These are phyloP conservation scores for Trametes gibbosa DNA, from an alignment of 768 basidiomycete species.

Conservation along the genomic window DNA sequence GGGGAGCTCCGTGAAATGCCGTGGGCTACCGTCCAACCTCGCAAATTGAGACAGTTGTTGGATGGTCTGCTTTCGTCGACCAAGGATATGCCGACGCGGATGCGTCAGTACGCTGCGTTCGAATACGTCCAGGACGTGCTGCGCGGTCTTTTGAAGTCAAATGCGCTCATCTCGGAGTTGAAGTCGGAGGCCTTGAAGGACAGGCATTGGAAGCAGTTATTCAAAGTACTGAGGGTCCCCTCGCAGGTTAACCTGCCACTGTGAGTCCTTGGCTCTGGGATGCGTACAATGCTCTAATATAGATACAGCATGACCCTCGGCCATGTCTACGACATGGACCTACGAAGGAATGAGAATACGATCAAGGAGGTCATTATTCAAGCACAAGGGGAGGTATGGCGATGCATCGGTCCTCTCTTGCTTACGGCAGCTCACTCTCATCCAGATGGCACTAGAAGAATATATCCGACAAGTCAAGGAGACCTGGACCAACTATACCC, in stretches of 20 bases:
- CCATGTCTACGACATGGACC: constrained; percentile 93
- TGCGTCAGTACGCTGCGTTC: constrained; percentile 98
- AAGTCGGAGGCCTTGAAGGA: constrained; percentile 98
- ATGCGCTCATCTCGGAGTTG: constrained; percentile 85
- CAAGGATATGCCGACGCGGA: constrained; percentile 97
- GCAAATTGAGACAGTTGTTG: constrained; percentile 91
- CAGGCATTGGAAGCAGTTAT: constrained; percentile 96
- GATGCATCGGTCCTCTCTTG: neutral
- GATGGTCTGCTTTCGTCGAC: constrained; percentile 91
- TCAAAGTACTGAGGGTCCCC: constrained; percentile 80
- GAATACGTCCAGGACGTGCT: constrained; percentile 96
- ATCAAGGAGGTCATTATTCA: constrained; percentile 97
- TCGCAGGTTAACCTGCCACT: constrained; percentile 72
- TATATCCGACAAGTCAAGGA: constrained; percentile 97
- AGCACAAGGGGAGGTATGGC: constrained; percentile 88
- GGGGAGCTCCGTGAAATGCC: constrained; percentile 81
- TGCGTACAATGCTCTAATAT: constrained; percentile 8
- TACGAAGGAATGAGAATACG: constrained; percentile 85
- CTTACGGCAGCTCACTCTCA: constrained; percentile 6
- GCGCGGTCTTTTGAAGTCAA: constrained; percentile 83
- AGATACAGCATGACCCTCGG: constrained; percentile 83
- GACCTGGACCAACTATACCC: constrained; percentile 92
- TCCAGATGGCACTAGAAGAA: constrained; percentile 91
- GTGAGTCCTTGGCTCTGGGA: constrained; percentile 39
- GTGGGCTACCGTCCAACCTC: constrained; percentile 92